Base-by-base conservation (phyloP, 192 early-diverging fungal genomes). In the Gaertneriomyces semiglobifer region DNA sequence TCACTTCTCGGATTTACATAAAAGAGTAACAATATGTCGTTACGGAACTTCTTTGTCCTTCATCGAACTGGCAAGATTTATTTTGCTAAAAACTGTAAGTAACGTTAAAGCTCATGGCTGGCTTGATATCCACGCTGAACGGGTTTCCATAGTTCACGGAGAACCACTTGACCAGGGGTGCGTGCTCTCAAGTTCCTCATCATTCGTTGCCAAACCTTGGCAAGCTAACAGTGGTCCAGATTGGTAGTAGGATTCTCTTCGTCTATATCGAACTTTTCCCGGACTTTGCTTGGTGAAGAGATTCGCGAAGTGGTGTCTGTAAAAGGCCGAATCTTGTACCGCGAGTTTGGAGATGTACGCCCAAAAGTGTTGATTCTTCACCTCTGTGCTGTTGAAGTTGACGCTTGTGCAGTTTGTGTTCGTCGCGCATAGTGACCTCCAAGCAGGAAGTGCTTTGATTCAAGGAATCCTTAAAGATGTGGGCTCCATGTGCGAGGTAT, bases 171-270 rank as follows among this genome's bases (percentile, higher is more conserved):
- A 84, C 62, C 75, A 72, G 47, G 77, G 72, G 77, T 79, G 59
- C 10, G 61, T 11, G 46, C n/a, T 16, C 50, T 45, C 18, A 14
- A 14, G 5, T 6, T 58, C 14, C 8, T 38, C 38, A 38, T 4
- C n/a, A 0, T 14, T 58, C 38, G 33, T 20, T 38, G 14, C 7
- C 12, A 14, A 14, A 14, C 10, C 6, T 25, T 11, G 20, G 25
- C 16, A 19, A 56, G n/a, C 11, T 10, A 33, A 10, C 16, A 2
- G 55, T 56, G 20, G 2, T 0, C 7, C 18, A 81, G 77, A 57
- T 58, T 86, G 9, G 73, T 83, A 0, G 66, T 86, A n/a, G 85
- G 81, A n/a, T 86, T 86, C 63, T 76, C 84, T 9, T 79, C 84
- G 5, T 86, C 84, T 1, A 64, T 84, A 1, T 79, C 84, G 6